phyloP scores from a whole-genome alignment of 495 filamentous ascomycete species.

The Clavariopsis aquatica region DNA sequence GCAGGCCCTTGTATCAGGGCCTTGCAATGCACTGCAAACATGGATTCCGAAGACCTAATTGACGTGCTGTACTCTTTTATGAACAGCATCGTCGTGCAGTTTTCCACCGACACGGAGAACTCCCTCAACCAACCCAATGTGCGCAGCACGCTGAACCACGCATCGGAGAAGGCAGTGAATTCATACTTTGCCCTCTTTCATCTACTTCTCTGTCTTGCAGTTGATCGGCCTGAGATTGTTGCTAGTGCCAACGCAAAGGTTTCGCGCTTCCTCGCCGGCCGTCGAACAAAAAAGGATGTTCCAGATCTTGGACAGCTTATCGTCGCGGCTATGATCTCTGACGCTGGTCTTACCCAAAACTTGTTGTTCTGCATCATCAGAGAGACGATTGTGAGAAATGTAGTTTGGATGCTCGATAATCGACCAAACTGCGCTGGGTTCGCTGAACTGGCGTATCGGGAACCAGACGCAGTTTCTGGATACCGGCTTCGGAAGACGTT shows the following conservation, averaged over 20 bases:
- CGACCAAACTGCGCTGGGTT: constrained; percentile 42
- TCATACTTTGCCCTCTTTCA: constrained; percentile 58
- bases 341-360: constrained; percentile 46
- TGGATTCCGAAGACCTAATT: constrained; percentile 24
- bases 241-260: constrained; percentile 39
- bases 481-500: constrained; percentile 55
- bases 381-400: constrained; percentile 53
- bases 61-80: constrained; percentile 54
- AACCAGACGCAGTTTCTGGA: constrained; percentile 45
- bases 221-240: constrained; percentile 30
- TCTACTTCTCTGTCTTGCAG: constrained; percentile 50
- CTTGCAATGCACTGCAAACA: constrained; percentile 28
- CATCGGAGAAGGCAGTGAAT: constrained; percentile 56
- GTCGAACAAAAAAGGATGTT: constrained; percentile 46
- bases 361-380: constrained; percentile 51
- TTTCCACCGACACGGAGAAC: constrained; percentile 43
- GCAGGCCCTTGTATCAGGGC: constrained; percentile 27
- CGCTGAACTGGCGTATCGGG: constrained; percentile 53
- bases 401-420: constrained; percentile 53
- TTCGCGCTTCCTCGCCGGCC: constrained; percentile 44
- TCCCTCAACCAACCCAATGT: not conserved
- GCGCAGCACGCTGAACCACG: constrained; percentile 50
- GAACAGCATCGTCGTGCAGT: constrained; percentile 55
- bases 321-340: constrained; percentile 50
- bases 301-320: constrained; percentile 56